Base-by-base conservation (phyloP, 495 filamentous ascomycete species). In the Neurospora sp. region DNA sequence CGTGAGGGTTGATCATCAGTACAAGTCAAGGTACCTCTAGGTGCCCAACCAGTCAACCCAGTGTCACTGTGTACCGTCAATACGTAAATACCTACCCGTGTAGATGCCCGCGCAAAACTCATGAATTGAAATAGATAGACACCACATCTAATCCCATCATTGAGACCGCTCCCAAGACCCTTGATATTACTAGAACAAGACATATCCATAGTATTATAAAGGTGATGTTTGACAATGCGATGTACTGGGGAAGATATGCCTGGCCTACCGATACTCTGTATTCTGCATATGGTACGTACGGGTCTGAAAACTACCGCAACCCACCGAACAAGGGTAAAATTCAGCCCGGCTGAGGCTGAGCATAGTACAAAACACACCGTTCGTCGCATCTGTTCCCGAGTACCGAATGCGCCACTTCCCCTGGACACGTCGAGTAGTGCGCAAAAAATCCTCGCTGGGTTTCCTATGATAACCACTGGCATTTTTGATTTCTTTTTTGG, bases 91-190 rank as follows among this genome's bases (percentile, higher is more conserved):
- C 8, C n/a, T 4, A 10, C 8, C n/a, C 0, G 44, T 48, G 3
- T 48, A 48, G 0, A 22, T 0, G n/a, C 44, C 0, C 17, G 0
- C 3, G 17, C 44, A 48, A 8, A 42, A 10, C n/a, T 8, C 3
- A 22, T 0, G 27, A 31, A 31, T 31, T 31, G 27, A 31, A 31
- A 31, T 31, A 31, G 27, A 0, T 9, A 22, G 17, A 1, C n/a
- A 48, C 6, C 41, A 1, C 16, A 44, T 17, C 1, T 48, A 8
- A 1, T 27, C 1, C 20, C 5, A 1, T 7, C 1, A 59, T 59
- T 1, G 0, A 12, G 8, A 27, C 1, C 1, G 5, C 20, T 0
- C 48, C 0, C 48, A 27, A 6, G 4, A 0, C 10, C 1, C 5
- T 22, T 14, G 8, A 53, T 0, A 4, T 1, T 22, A 12, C 0